phyloP scores from a whole-genome alignment of 768 basidiomycete genomes.

The Leccinum longicurvipes region DNA sequence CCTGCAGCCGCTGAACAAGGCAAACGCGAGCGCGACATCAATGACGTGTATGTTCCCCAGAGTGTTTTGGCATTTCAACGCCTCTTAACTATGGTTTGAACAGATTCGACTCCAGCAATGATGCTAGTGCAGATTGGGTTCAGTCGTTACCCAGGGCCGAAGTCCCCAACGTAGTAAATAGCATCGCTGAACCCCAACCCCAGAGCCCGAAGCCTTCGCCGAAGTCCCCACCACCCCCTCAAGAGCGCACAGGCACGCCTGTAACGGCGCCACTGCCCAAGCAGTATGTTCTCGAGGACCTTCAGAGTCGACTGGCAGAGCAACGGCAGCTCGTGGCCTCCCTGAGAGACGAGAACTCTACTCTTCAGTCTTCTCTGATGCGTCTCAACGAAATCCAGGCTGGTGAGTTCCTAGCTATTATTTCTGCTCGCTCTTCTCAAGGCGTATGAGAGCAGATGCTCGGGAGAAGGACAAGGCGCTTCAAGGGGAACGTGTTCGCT shows the following conservation, averaged over 20 bases:
- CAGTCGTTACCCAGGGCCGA: constrained; percentile 51
- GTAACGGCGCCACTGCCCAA: not conserved
- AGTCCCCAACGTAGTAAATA: constrained; percentile 21
- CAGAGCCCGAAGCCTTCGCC: constrained; percentile 20
- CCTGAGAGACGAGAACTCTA: constrained; percentile 26
- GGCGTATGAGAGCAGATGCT: constrained; percentile 12
- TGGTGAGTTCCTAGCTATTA: constrained; percentile 18
- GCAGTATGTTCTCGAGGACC: constrained; percentile 11
- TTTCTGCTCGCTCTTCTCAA: not conserved
- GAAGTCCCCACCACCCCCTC: constrained; percentile 15
- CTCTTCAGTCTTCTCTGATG: constrained; percentile 25
- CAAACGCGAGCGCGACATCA: constrained; percentile 45
- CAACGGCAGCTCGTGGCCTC: constrained; percentile 16
- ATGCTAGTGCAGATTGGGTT: constrained; percentile 53
- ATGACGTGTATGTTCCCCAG: constrained; percentile 60
- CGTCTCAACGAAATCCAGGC: constrained; percentile 31
- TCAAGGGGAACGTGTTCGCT: constrained; percentile 18
- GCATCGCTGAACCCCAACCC: constrained; percentile 33
- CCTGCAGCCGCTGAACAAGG: constrained; percentile 36
- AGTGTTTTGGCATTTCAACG: not conserved
- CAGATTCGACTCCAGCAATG: constrained; percentile 44
- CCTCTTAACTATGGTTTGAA: constrained; percentile 12
- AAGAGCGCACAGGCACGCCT: constrained; percentile 8
- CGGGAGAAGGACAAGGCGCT: constrained; percentile 12
- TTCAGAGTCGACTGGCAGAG: constrained; percentile 15